Percentiles rank a stretch among this genome's conserved stretches.
These are phyloP conservation scores for Lactarius sanguifluus DNA, from an alignment of 768 basidiomycete species.

Conservation along the genomic window DNA sequence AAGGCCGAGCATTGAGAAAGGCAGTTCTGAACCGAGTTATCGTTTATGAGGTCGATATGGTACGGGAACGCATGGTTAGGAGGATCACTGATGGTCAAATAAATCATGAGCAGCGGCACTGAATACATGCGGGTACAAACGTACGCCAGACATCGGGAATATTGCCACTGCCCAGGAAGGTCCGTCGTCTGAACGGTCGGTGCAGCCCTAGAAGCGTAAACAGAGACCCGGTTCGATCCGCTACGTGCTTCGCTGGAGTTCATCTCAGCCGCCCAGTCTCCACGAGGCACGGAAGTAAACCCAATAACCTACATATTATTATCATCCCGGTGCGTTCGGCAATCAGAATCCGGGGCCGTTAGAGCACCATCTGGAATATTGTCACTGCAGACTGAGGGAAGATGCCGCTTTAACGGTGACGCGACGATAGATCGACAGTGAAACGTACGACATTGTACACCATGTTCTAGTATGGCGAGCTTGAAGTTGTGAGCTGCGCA, in stretches of 20 bases:
- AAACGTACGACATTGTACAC: slow-evolving; percentile 49
- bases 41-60: slow-evolving; percentile 54
- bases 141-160: slow-evolving; percentile 66
- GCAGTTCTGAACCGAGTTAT: slow-evolving; percentile 65
- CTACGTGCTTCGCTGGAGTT: slow-evolving; percentile 62
- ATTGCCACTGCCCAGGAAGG: slow-evolving; percentile 65
- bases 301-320: slow-evolving; percentile 51
- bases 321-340: slow-evolving; percentile 74
- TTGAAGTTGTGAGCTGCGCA: slow-evolving; percentile 60
- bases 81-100: slow-evolving; percentile 46
- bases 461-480: slow-evolving; percentile 68
- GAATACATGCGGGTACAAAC: slow-evolving; percentile 26
- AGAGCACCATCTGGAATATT: slow-evolving; percentile 60
- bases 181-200: slow-evolving; percentile 54
- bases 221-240: slow-evolving; percentile 67
- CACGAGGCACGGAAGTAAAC: not conserved
- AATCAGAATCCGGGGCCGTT: slow-evolving; percentile 47
- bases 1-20: slow-evolving; percentile 66
- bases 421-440: not conserved
- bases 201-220: slow-evolving; percentile 61
- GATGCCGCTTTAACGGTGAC: not conserved
- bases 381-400: slow-evolving; percentile 64
- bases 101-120: not conserved
- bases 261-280: not conserved
- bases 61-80: slow-evolving; percentile 57